These are phyloP conservation scores for Trifolium pratense DNA, from an alignment of 306 rosid genomes.

Conservation along the genomic window DNA sequence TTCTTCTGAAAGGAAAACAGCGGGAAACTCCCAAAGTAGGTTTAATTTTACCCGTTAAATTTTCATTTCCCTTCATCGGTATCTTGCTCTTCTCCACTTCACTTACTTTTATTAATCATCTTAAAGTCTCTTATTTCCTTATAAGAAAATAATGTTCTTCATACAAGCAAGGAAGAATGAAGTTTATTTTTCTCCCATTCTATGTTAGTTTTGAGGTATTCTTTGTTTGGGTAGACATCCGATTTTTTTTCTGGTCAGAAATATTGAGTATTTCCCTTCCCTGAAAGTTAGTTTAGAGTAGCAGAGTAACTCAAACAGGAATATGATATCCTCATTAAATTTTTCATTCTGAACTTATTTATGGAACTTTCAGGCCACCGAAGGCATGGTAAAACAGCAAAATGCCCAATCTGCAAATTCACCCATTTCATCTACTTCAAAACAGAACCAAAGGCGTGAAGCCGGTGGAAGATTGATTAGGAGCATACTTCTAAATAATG, in stretches of 20 bases:
- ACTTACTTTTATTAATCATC: neutral
- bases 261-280: neutral
- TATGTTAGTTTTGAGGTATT: neutral
- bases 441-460: conserved; percentile 80
- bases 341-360: conserved; percentile 29
- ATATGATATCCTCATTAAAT: conserved; percentile 6
- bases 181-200: neutral
- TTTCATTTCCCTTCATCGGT: conserved; percentile 18
- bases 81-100: conserved; percentile 26
- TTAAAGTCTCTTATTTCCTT: conserved; percentile 25
- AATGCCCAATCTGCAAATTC: conserved; percentile 55
- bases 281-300: conserved; percentile 1
- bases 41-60: conserved; percentile 2
- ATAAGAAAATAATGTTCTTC: neutral
- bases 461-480: conserved; percentile 75
- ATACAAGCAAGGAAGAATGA: neutral
- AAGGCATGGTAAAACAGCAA: conserved; percentile 54
- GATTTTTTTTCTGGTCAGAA: conserved; percentile 7
- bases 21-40: conserved; percentile 69
- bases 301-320: conserved; percentile 7
- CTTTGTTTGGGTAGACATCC: neutral
- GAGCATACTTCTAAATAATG: conserved; percentile 75
- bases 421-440: conserved; percentile 56
- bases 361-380: conserved; percentile 53
- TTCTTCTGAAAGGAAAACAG: conserved; percentile 87